phyloP scores from a whole-genome alignment of 495 filamentous ascomycete genomes.

The Aspergillus sclerotiicarbonarius region DNA sequence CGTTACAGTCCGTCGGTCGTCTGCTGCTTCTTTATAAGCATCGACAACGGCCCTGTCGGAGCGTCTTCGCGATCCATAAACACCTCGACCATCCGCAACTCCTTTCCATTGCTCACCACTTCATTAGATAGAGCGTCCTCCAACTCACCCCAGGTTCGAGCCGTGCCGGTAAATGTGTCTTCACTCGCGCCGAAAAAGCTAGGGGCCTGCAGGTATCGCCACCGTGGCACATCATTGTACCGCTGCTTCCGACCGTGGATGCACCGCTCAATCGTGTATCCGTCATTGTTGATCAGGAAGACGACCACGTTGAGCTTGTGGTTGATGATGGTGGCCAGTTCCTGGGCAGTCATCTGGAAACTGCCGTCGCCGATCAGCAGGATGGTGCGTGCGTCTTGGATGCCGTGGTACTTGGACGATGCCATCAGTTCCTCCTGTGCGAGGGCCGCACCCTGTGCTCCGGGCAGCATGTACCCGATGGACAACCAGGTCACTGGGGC shows the following conservation, averaged over 20 bases:
- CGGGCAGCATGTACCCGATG: constrained; percentile 44
- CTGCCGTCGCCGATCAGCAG: not conserved
- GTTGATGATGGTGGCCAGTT: constrained; percentile 69
- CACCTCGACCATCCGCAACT: constrained; percentile 36
- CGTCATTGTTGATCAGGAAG: constrained; percentile 71
- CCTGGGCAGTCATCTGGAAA: constrained; percentile 21
- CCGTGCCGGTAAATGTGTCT: constrained; percentile 12
- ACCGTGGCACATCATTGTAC: constrained; percentile 69
- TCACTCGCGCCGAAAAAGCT: constrained; percentile 31
- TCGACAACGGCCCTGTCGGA: not conserved
- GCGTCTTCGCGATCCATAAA: constrained; percentile 21
- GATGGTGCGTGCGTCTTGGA: constrained; percentile 1
- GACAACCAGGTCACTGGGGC: constrained; percentile 36
- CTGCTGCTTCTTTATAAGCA: too few relatives aligned
- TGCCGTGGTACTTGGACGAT: constrained; percentile 11
- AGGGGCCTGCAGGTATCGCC: constrained; percentile 52
- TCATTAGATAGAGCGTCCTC: constrained; percentile 20
- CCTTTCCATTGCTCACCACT: constrained; percentile 29
- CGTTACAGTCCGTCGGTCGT: too few relatives aligned
- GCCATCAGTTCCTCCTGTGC: constrained; percentile 32
- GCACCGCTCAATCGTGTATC: constrained; percentile 68
- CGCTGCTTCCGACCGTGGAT: constrained; percentile 65
- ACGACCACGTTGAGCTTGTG: constrained; percentile 65
- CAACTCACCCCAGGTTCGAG: constrained; percentile 19
- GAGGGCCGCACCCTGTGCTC: constrained; percentile 39